phyloP scores from a whole-genome alignment of 1,284 basidiomycete species.

The Tetrapyrgos nigripes region DNA sequence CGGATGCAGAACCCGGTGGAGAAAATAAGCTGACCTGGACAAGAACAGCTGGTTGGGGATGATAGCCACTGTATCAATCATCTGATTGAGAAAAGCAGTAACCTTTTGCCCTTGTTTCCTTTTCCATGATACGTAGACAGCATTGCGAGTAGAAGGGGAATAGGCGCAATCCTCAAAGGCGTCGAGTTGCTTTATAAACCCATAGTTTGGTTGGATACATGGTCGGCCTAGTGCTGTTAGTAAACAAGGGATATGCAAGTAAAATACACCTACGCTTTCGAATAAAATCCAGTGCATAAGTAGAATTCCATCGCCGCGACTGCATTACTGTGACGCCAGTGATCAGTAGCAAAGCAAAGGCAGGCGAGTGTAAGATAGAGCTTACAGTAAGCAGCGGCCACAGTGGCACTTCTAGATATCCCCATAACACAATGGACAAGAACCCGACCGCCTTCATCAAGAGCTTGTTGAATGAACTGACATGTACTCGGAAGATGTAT shows the following conservation, averaged over 20 bases:
- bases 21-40: slow-evolving; percentile 45
- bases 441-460: slow-evolving; percentile 55
- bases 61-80: slow-evolving; percentile 56
- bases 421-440: slow-evolving; percentile 84
- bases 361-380: slow-evolving; percentile 16
- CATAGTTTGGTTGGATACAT: slow-evolving; percentile 65
- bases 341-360: slow-evolving; percentile 13
- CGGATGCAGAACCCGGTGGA: background rate
- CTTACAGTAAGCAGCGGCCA: slow-evolving; percentile 69
- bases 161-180: slow-evolving; percentile 58
- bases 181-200: slow-evolving; percentile 66
- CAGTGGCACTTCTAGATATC: slow-evolving; percentile 71
- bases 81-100: slow-evolving; percentile 52
- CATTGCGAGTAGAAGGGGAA: slow-evolving; percentile 45
- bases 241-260: slow-evolving; percentile 2
- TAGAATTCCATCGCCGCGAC: slow-evolving; percentile 45
- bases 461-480: slow-evolving; percentile 58
- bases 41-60: slow-evolving; percentile 54
- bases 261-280: slow-evolving; percentile 41
- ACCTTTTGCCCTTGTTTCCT: slow-evolving; percentile 58
- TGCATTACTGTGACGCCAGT: slow-evolving; percentile 57
- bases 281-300: slow-evolving; percentile 45
- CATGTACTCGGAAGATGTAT: slow-evolving; percentile 60
- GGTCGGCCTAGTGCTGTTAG: slow-evolving; percentile 49
- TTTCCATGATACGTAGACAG: slow-evolving; percentile 60